Conservation (phyloP, 208 protist genomes). For the Wallacemonas rigidus region DNA sequence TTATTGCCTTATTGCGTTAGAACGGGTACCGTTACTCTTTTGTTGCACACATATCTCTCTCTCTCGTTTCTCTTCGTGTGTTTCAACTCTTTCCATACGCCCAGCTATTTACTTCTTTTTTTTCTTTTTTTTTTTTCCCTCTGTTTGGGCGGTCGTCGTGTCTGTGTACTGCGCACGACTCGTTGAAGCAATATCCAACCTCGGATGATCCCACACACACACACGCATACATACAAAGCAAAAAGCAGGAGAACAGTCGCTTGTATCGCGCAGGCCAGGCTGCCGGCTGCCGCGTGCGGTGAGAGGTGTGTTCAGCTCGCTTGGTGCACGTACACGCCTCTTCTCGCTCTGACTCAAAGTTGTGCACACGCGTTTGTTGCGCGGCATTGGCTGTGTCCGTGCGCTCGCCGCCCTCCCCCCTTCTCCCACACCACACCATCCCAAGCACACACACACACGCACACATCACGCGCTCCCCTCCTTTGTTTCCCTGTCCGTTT, state of each 20-base stretch:
- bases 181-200: not conserved
- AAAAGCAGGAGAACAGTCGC: not conserved
- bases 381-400: no score
- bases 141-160: not conserved
- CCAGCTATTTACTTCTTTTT: not conserved
- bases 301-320: no score
- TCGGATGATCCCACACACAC: not conserved
- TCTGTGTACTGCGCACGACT: not conserved
- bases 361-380: no score
- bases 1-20: not conserved
- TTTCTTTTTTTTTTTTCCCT: constrained; percentile 9
- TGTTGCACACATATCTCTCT: constrained; percentile 9
- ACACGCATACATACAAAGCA: not conserved
- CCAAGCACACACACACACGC: no score
- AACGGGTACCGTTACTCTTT: not conserved
- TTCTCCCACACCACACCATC: no score
- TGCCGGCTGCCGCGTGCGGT: no score
- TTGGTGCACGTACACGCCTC: no score
- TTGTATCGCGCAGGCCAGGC: no score
- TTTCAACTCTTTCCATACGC: not conserved
- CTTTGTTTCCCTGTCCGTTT: no score
- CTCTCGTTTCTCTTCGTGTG: not conserved
- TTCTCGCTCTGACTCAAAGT: no score
- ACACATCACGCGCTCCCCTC: no score
- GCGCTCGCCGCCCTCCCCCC: no score